A percentile compares a stretch with the other conserved stretches of the same genome.
phyloP scores from a whole-genome alignment of 78 protist genomes.

The Isochrysis galbana region DNA sequence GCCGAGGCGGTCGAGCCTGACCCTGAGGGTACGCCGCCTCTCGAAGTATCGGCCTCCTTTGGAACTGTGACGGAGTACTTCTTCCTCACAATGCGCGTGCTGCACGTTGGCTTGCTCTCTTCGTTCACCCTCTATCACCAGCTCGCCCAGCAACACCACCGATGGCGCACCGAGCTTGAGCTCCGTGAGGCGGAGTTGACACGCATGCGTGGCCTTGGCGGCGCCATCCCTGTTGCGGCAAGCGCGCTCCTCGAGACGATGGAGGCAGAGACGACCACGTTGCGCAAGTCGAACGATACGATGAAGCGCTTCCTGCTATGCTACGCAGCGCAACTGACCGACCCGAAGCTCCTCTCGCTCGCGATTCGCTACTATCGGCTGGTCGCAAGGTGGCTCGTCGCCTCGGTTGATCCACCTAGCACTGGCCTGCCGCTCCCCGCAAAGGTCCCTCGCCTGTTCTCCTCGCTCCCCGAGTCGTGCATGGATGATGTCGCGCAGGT shows the following conservation, averaged over 20 bases:
- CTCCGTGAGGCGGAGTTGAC: background rate
- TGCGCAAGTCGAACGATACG: background rate
- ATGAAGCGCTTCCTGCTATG: background rate
- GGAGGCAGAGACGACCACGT: background rate
- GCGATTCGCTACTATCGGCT: background rate
- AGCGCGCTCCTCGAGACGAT: background rate
- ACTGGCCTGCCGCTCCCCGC: background rate
- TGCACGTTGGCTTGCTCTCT: background rate
- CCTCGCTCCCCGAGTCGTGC: background rate
- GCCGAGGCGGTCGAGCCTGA: background rate
- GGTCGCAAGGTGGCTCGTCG: background rate
- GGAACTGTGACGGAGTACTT: conserved; percentile 41
- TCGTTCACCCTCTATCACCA: background rate
- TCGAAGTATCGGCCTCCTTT: background rate
- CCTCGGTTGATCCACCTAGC: background rate
- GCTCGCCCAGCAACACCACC: background rate
- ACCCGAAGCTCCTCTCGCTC: background rate
- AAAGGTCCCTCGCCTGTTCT: background rate
- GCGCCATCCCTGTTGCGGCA: background rate
- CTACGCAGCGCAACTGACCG: conserved; percentile 11
- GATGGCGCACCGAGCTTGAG: background rate
- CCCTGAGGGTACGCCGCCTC: background rate
- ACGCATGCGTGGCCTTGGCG: background rate
- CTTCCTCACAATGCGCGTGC: conserved; percentile 25
- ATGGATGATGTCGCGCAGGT: background rate